These are phyloP conservation scores for Echites panduratus DNA, from an alignment of 257 asterid genomes.

Conservation along the genomic window DNA sequence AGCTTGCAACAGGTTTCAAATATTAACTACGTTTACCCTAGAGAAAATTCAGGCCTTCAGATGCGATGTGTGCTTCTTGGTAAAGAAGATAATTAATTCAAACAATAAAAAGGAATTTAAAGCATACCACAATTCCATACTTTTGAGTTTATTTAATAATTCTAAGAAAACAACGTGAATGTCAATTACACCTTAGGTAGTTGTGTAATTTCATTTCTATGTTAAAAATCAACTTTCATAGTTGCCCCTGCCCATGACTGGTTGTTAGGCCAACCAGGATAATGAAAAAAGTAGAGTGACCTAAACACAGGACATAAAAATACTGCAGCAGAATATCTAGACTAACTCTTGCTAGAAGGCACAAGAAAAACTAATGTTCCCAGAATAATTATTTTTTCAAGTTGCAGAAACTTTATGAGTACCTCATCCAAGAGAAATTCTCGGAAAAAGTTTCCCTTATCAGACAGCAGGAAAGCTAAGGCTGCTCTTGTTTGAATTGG, in stretches of 20 bases:
- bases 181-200: neutral
- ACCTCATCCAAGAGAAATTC: conserved; percentile 98
- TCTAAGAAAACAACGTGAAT: neutral
- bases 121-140: neutral
- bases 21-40: neutral
- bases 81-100: neutral
- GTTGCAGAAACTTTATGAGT: conserved; percentile 15
- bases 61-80: neutral
- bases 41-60: neutral
- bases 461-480: conserved; percentile 80
- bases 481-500: too few species aligned
- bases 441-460: conserved; percentile 87
- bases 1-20: too few species aligned
- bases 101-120: too few species aligned
- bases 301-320: neutral
- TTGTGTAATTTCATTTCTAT: neutral
- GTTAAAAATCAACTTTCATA: neutral
- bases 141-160: neutral
- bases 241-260: neutral
- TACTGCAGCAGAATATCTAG: neutral
- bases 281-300: neutral
- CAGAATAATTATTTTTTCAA: neutral
- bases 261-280: neutral
- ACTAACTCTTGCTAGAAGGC: neutral
- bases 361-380: neutral